phyloP scores from a whole-genome alignment of 2,329 filamentous ascomycete species.

The Fusarium sp. region DNA sequence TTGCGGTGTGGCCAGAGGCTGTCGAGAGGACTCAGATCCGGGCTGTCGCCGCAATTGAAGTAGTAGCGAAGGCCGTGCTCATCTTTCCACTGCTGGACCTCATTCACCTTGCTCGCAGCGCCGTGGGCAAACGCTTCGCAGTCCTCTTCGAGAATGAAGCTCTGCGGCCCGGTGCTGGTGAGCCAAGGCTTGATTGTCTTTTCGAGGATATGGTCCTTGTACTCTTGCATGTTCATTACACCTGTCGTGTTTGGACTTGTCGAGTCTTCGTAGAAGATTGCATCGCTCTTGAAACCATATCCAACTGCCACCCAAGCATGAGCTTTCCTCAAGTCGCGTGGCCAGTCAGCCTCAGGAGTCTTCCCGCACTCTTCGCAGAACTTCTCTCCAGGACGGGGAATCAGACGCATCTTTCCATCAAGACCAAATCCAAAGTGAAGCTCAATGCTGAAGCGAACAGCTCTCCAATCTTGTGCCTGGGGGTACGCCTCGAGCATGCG shows the following conservation, averaged over 20 bases:
- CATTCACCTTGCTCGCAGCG: conserved; percentile 53
- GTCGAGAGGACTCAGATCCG: conserved; percentile 55
- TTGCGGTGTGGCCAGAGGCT: conserved; percentile 54
- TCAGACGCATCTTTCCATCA: conserved; percentile 54
- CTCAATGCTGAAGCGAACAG: conserved; percentile 55
- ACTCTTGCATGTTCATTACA: conserved; percentile 53
- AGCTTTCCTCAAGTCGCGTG: conserved; percentile 52
- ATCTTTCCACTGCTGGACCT: conserved; percentile 56
- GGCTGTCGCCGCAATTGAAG: conserved; percentile 56
- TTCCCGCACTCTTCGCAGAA: conserved; percentile 50
- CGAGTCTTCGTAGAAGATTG: conserved; percentile 55
- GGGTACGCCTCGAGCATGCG: conserved; percentile 53
- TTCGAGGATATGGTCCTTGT: conserved; percentile 53
- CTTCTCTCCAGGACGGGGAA: conserved; percentile 54
- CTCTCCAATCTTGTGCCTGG: conserved; percentile 52
- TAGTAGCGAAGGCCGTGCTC: conserved; percentile 50
- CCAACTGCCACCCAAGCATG: conserved; percentile 56
- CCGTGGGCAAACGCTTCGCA: conserved; percentile 55
- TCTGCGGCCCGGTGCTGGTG: conserved; percentile 28
- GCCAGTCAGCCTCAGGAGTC: conserved; percentile 49
- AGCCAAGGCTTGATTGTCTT: conserved; percentile 54
- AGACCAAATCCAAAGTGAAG: conserved; percentile 57
- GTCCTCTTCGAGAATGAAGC: conserved; percentile 55
- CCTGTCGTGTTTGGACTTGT: conserved; percentile 53
- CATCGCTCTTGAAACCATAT: conserved; percentile 55